Conservation (phyloP, 2,329 filamentous ascomycete species). For the Fusarium siculi region DNA sequence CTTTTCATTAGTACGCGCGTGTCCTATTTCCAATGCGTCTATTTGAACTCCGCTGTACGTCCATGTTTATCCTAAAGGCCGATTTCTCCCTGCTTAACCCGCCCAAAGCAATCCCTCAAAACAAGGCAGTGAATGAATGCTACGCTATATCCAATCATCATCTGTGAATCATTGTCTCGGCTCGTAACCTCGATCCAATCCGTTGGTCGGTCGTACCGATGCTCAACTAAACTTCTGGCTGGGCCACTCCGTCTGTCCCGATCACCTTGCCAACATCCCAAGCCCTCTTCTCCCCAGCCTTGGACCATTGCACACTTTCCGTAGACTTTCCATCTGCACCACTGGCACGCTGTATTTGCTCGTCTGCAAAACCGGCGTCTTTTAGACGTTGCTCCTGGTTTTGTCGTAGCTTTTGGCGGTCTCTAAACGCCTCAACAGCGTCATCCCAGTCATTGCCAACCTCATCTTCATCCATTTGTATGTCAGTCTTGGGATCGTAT, state of each 20-base stretch:
- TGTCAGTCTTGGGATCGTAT: slow-evolving; percentile 68
- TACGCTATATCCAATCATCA: slow-evolving; percentile 28
- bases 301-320: slow-evolving; percentile 78
- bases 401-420: slow-evolving; percentile 81
- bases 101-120: slow-evolving; percentile 12
- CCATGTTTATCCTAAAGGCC: neutral
- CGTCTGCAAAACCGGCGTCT: slow-evolving; percentile 81
- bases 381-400: slow-evolving; percentile 80
- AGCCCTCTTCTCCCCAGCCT: slow-evolving; percentile 70
- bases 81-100: neutral
- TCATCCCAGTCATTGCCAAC: slow-evolving; percentile 79
- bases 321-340: slow-evolving; percentile 67
- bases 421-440: slow-evolving; percentile 79
- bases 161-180: slow-evolving; percentile 12
- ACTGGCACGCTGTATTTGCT: slow-evolving; percentile 71
- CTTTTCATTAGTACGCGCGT: slow-evolving; percentile 1
- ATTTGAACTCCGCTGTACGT: neutral
- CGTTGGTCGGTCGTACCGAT: neutral
- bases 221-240: slow-evolving; percentile 16
- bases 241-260: slow-evolving; percentile 24
- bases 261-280: slow-evolving; percentile 67
- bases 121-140: slow-evolving; percentile 3
- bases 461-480: slow-evolving; percentile 59
- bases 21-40: slow-evolving; percentile 8
- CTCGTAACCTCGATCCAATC: slow-evolving; percentile 11